phyloP scores from a whole-genome alignment of 2,329 filamentous ascomycete species.

The Dactylellina haptotyla region DNA sequence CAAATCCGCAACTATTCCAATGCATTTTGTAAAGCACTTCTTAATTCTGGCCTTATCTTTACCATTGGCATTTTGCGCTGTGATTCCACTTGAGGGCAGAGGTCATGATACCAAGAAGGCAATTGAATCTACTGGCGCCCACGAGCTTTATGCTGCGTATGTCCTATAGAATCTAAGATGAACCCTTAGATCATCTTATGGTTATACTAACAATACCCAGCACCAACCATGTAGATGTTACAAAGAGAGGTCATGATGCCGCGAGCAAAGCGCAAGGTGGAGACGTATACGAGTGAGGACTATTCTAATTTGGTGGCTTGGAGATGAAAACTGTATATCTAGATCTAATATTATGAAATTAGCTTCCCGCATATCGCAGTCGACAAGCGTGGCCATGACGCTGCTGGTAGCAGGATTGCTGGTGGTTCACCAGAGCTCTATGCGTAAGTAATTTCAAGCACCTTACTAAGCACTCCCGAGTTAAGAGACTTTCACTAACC shows the following conservation, averaged over 20 bases:
- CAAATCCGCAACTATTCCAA: background rate
- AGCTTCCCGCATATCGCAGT: background rate
- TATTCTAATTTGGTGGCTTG: background rate
- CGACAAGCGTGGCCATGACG: conserved; percentile 1
- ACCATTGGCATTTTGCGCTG: conserved; percentile 17
- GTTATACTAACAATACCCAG: conserved; percentile 2
- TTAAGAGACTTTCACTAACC: background rate
- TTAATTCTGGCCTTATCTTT: background rate
- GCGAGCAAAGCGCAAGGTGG: background rate
- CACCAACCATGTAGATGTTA: conserved; percentile 14
- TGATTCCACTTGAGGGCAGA: conserved; percentile 17
- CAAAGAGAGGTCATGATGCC: background rate
- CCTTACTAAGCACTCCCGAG: background rate
- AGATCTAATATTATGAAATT: background rate
- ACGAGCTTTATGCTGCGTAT: conserved; percentile 15
- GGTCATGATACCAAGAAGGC: background rate
- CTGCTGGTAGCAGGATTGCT: background rate
- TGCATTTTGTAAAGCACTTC: conserved; percentile 20
- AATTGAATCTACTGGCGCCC: background rate
- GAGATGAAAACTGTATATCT: background rate
- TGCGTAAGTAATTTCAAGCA: background rate
- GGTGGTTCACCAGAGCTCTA: background rate
- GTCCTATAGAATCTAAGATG: too few species aligned
- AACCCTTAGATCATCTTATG: too few species aligned
- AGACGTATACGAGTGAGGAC: background rate